Evolutionary conservation across 2,329 filamentous ascomycete species (phyloP), one percentile per base, ranked within the genome.

Genomic region (Curvularia sp.): DNA sequence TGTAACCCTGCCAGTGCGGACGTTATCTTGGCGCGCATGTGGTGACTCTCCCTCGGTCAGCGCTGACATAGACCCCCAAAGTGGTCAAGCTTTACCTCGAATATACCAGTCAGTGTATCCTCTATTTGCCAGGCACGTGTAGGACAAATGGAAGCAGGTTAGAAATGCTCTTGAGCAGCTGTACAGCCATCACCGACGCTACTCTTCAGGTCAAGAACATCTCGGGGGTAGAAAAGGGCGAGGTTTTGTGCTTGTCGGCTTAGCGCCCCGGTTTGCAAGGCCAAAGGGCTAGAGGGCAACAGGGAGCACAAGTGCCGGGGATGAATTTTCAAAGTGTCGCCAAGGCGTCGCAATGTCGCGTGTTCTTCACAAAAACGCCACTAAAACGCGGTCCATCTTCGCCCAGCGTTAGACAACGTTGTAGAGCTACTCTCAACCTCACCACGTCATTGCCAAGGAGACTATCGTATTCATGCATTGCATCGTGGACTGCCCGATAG

Each of bases 301-400:
- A 26, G 18, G 30, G 42, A 13, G 22, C 18, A 22, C 35, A 48
- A 30, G 35, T 51, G 35, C 41, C 48, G 48, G 41, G 35, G 41
- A 56, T 52, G 47, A 49, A 26, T 52, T 35, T 52, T 56, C 51
- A 31, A 35, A 24, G 44, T 55, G 38, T 42, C 28, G 57, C 57
- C 57, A 59, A 59, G 57, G 47, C 49, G 35, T 62, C 49, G 52
- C 56, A 53, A 47, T 53, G 44, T 56, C 53, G 49, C 52, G 56
- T 50, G 39, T 31, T 24, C n/a, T 39, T 39, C 52, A 52, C 39
- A 47, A 49, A 51, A 53, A 53, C 56, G 51, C 52, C 56, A 59
- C 59, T 41, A 50, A 47, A 56, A 53, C 42, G 33, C 39, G 44
- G 24, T 60, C 28, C 41, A 43, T 22, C 43, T 39, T 39, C 44